Evolutionary conservation across 1,284 basidiomycete species (phyloP).

Genomic region (Entoloma clypeatum): DNA sequence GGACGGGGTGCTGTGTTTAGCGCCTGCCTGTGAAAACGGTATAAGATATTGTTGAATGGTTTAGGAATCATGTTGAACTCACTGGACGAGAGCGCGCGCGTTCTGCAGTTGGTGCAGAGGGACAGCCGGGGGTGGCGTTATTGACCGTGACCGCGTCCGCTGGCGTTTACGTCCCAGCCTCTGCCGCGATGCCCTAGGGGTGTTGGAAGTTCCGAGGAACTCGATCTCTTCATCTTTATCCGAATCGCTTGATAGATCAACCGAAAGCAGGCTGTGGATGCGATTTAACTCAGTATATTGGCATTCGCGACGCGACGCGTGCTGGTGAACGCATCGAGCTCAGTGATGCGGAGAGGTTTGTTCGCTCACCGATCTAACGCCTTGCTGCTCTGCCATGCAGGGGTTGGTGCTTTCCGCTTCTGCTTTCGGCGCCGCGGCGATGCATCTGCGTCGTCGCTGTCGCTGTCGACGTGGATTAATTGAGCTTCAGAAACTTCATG

Average conservation of each 20-base stretch:
- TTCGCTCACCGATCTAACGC: constrained; percentile 31
- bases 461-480: constrained; percentile 16
- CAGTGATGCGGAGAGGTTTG: background rate
- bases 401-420: constrained; percentile 31
- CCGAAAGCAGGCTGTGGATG: constrained; percentile 33
- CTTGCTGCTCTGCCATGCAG: constrained; percentile 37
- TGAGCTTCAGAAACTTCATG: constrained; percentile 8
- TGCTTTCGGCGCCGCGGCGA: constrained; percentile 33
- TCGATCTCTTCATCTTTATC: constrained; percentile 55
- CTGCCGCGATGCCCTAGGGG: constrained; percentile 22
- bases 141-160: constrained; percentile 60
- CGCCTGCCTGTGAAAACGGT: constrained; percentile 36
- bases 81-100: constrained; percentile 59
- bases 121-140: constrained; percentile 69
- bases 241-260: constrained; percentile 35
- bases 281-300: constrained; percentile 1
- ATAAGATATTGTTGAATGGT: background rate
- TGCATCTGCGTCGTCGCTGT: constrained; percentile 21
- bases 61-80: no score
- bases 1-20: constrained; percentile 39
- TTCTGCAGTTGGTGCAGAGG: constrained; percentile 46
- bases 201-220: constrained; percentile 33
- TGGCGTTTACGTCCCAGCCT: constrained; percentile 36
- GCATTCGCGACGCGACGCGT: constrained; percentile 1
- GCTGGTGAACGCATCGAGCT: background rate